These are phyloP conservation scores for Cymbopogon citratus DNA, from an alignment of 176 grass and related monocot genomes.

Conservation along the genomic window DNA sequence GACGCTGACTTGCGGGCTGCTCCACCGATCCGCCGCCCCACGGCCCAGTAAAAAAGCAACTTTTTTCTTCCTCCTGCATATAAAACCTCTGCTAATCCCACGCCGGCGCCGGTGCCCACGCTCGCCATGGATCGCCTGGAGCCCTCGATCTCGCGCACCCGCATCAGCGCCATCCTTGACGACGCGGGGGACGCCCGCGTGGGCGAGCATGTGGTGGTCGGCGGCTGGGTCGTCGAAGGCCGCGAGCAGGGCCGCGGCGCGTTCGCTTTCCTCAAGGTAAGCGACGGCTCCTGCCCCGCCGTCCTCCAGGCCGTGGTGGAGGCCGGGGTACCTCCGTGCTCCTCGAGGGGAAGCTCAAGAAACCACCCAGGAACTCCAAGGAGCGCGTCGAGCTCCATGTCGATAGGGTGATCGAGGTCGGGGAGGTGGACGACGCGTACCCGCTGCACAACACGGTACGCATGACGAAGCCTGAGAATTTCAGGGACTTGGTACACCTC, in stretches of 20 bases:
- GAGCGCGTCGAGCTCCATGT: conserved; percentile 69
- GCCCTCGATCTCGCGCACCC: conserved; percentile 11
- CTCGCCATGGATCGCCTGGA: neutral
- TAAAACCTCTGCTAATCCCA: too few species aligned
- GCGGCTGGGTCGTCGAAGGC: conserved; percentile 62
- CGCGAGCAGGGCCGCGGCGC: conserved; percentile 55
- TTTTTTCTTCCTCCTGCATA: too few species aligned
- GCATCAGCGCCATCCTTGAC: conserved; percentile 22
- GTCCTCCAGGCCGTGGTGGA: conserved; percentile 80
- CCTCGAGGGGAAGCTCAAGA: conserved; percentile 73
- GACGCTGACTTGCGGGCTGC: neutral
- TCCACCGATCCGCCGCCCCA: too few species aligned
- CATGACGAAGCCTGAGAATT: conserved; percentile 62
- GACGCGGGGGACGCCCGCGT: conserved; percentile 14
- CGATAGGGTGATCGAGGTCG: conserved; percentile 62
- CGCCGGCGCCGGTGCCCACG: too few species aligned
- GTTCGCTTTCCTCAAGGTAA: conserved; percentile 77
- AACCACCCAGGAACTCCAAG: conserved; percentile 56
- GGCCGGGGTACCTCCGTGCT: conserved; percentile 52
- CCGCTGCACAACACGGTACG: conserved; percentile 86
- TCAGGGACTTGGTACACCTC: conserved; percentile 78
- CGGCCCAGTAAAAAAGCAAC: too few species aligned
- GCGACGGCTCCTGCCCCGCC: conserved; percentile 73
- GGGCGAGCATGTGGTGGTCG: conserved; percentile 46
- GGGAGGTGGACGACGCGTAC: conserved; percentile 66